These are phyloP conservation scores for Chlorophyllum brunneum DNA, from an alignment of 768 basidiomycete genomes.

Conservation along the genomic window DNA sequence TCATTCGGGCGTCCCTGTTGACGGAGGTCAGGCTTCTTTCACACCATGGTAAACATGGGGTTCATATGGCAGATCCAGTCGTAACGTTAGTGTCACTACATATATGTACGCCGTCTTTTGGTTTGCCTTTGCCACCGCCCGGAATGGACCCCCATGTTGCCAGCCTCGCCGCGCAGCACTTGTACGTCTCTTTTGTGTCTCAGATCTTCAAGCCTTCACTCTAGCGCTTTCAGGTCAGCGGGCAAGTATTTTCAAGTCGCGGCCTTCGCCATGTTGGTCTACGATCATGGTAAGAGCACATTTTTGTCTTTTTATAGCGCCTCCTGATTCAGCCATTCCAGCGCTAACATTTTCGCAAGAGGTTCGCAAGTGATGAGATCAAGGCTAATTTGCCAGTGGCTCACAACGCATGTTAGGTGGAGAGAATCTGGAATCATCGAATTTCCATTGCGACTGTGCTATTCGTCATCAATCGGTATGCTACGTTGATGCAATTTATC, in stretches of 20 bases:
- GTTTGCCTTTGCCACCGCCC: neutral
- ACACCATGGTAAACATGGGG: neutral
- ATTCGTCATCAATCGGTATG: conserved; percentile 28
- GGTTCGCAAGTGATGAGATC: neutral
- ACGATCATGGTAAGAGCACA: conserved; percentile 20
- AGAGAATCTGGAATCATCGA: conserved; percentile 25
- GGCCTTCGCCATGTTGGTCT: conserved; percentile 19
- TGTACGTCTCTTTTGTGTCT: neutral
- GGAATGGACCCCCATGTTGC: neutral
- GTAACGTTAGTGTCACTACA: neutral
- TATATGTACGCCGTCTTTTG: neutral
- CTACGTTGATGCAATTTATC: conserved; percentile 24
- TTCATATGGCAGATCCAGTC: neutral
- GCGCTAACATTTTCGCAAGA: conserved; percentile 13
- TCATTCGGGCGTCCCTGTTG: no score
- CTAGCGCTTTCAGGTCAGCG: neutral
- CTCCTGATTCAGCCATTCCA: neutral
- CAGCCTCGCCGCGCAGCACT: neutral
- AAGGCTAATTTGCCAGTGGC: neutral
- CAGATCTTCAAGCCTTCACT: neutral
- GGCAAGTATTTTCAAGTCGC: conserved; percentile 22
- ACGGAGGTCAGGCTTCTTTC: no score
- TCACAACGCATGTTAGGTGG: conserved; percentile 11
- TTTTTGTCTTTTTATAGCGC: neutral
- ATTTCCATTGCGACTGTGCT: conserved; percentile 22